Evolutionary conservation across 129 eudicot genomes (phyloP), one percentile per base, ranked within the genome.

Genomic region (Arctium lappa): DNA sequence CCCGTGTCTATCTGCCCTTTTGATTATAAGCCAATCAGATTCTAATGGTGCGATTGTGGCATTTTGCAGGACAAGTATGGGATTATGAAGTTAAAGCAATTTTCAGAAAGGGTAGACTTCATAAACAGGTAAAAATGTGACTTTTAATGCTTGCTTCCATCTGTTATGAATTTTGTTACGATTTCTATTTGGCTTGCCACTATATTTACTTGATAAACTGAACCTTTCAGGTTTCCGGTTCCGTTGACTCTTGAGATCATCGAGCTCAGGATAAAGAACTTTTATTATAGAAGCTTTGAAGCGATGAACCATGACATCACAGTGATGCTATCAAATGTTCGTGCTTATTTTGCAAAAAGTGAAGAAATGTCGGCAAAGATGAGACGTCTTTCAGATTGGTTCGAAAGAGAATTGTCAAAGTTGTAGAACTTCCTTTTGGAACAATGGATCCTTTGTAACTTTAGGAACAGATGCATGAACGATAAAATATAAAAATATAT

Each of bases 211-310:
- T 13, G 18, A 16, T 63, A 9, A 32, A 65, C 31, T 36, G 12
- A 42, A n/a, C 18, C 15, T 77, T 84, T 79, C 89, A 96, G 99
- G 91, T 96, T 87, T 85, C 95, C 97, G 11, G 97, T 91, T 81
- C 99, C 99, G 8, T 77, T 96, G 81, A 90, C 97, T 37, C 93
- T 86, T 3, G 90, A 88, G 60, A 76, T 96, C 75, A 89, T 96
- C 37, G 85, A 85, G 73, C 78, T 37, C 33, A 86, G 99, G 87
- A 32, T 96, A 87, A 79, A 78, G 13, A 82, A 91, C 77, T 74
- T 76, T 56, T 96, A 96, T 34, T 96, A 96, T 65, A 80, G 99
- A 83, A 88, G 82, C 72, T 5, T 85, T 77, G 76, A 80, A 38
- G 97, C 99, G 2, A 60, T 89, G 88, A 78, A 84, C 63, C 93